Base-by-base conservation (phyloP, 257 asterid species). In the Gentiana macrophylla region DNA sequence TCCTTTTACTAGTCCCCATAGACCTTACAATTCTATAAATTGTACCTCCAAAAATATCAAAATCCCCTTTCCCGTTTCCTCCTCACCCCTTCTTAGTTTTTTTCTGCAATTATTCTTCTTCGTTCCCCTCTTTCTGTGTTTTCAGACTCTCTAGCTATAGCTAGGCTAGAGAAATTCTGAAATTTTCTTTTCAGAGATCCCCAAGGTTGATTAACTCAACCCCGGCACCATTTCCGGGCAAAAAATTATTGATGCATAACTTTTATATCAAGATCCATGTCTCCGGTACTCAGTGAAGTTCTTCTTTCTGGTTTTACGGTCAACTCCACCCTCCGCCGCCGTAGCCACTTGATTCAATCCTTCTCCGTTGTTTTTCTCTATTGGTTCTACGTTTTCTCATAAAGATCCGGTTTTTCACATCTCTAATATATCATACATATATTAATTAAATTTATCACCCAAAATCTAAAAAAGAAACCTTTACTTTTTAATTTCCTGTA, bases 381-480 rank as follows among this genome's bases (percentile, higher is more conserved):
- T 52, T 75, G 81, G 81, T 75, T 75, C 58, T 75, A 75, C 50
- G 61, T 62, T 4, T 68, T 75, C 71, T 65, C 79, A 58, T 71
- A 69, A 71, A 49, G 4, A 8, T 8, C 34, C 52, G 33, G 35
- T 37, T 24, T 6, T 33, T 32, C 1, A 53, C 7, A 4, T 35
- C 55, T 44, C 50, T 57, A 5, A 32, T 35, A 44, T 13, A 49
- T 38, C 9, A n/a, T 46, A 53, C 34, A 1, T 35, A 44, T 53
- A 52, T 15, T 43, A 8, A 35, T 24, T 24, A 24, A 24, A 24
- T 24, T 24, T 24, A 24, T 24, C 13, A 6, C 4, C 45, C 7
- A 2, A 4, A 47, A 37, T 6, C n/a, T 3, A 41, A 41, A 41
- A 41, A 2, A 38, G 32, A 49, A 5, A 41, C 10, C 46, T 41